These are phyloP conservation scores for Phytopythium ostracodes DNA, from an alignment of 352 stramenopile genomes.

Conservation along the genomic window DNA sequence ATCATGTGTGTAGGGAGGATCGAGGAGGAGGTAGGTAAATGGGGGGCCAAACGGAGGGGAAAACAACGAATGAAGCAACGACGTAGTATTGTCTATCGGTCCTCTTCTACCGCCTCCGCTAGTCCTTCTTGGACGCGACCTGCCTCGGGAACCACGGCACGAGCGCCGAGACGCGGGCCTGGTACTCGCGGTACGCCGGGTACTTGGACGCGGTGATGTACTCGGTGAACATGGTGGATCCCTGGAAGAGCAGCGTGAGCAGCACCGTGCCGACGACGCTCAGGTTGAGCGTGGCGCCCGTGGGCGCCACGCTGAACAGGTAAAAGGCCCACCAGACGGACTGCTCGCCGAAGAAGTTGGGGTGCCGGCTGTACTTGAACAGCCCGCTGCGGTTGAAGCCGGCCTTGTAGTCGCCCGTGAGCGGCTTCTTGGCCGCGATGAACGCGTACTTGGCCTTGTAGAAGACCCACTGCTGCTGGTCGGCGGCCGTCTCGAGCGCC, in stretches of 20 bases:
- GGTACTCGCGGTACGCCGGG: constrained; percentile 85
- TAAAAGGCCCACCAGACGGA: constrained; percentile 90
- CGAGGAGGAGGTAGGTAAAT: background rate
- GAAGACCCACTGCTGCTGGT: constrained; percentile 92
- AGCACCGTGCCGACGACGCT: constrained; percentile 74
- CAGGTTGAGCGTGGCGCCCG: constrained; percentile 56
- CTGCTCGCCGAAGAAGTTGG: constrained; percentile 93
- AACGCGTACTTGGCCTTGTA: constrained; percentile 85
- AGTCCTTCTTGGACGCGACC: background rate
- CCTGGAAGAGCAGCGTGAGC: constrained; percentile 88
- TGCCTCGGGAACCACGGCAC: constrained; percentile 22
- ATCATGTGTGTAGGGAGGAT: background rate
- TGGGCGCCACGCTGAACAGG: constrained; percentile 79
- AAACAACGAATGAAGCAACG: background rate
- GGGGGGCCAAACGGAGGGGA: background rate
- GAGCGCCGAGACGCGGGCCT: constrained; percentile 60
- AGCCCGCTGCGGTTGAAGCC: constrained; percentile 86
- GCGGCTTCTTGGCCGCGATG: constrained; percentile 44
- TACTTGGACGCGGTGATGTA: constrained; percentile 88
- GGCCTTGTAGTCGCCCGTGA: constrained; percentile 61
- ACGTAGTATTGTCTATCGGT: background rate
- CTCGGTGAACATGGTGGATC: constrained; percentile 89
- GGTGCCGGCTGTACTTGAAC: constrained; percentile 90
- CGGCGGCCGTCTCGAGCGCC: constrained; percentile 79
- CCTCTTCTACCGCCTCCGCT: background rate